phyloP scores from a whole-genome alignment of 257 asterid genomes.

The Verbena officinalis region DNA sequence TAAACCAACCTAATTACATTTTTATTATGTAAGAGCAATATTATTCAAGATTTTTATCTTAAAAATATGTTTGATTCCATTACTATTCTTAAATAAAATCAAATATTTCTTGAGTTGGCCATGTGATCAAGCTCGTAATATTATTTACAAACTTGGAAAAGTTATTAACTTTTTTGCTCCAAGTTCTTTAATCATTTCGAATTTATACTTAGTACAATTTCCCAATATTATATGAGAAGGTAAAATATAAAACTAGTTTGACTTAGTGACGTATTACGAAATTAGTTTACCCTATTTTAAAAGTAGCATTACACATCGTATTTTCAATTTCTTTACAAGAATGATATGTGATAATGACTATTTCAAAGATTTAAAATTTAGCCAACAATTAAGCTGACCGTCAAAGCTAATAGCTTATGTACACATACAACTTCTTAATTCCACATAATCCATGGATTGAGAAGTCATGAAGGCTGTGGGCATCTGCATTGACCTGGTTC shows the following conservation, averaged over 20 bases:
- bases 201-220: too few species aligned
- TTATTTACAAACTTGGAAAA: too few species aligned
- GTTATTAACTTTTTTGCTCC: too few species aligned
- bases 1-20: too few species aligned
- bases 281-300: neutral
- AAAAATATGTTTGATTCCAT: too few species aligned
- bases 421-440: too few species aligned
- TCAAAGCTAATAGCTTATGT: neutral
- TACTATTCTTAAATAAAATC: too few species aligned
- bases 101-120: too few species aligned
- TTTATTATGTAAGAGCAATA: too few species aligned
- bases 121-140: too few species aligned
- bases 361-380: slow-evolving; percentile 1
- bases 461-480: neutral
- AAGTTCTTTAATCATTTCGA: too few species aligned
- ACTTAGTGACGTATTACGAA: neutral
- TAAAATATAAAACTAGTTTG: neutral
- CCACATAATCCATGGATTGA: neutral
- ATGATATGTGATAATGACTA: neutral
- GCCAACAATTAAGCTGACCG: neutral
- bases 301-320: neutral
- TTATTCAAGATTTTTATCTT: too few species aligned
- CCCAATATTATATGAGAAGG: neutral
- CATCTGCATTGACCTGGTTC: neutral
- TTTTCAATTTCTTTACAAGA: neutral